Conservation (phyloP, 352 stramenopile species). For the Pythium plurisporium region DNA sequence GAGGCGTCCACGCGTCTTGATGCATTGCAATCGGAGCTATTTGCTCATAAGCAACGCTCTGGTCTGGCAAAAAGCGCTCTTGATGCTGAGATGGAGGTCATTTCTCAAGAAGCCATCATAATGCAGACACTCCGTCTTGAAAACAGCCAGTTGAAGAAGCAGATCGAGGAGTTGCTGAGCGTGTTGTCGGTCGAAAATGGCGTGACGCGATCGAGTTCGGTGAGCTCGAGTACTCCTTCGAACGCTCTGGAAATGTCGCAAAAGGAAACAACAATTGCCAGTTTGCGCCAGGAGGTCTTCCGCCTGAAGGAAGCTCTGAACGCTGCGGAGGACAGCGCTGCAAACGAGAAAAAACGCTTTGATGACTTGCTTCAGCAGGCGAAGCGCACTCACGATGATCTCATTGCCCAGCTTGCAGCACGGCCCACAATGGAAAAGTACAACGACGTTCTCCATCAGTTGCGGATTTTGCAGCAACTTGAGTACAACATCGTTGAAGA, state of each 20-base stretch:
- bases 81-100: slow-evolving; percentile 84
- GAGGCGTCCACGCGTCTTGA: slow-evolving; percentile 78
- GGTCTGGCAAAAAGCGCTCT: slow-evolving; percentile 55
- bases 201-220: too few relatives aligned
- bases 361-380: slow-evolving; percentile 31
- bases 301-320: slow-evolving; percentile 45
- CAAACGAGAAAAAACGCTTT: slow-evolving; percentile 27
- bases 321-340: slow-evolving; percentile 18
- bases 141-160: slow-evolving; percentile 79
- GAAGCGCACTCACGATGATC: slow-evolving; percentile 26
- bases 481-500: slow-evolving; percentile 86
- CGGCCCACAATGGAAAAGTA: slow-evolving; percentile 84
- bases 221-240: background rate
- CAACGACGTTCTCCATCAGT: slow-evolving; percentile 85
- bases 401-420: slow-evolving; percentile 35
- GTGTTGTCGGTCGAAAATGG: slow-evolving; percentile 13
- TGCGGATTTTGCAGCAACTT: slow-evolving; percentile 91
- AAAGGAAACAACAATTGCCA: slow-evolving; percentile 46
- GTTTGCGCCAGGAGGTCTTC: slow-evolving; percentile 55
- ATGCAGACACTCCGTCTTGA: slow-evolving; percentile 74
- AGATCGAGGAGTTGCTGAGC: slow-evolving; percentile 70
- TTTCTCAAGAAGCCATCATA: slow-evolving; percentile 82
- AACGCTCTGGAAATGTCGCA: slow-evolving; percentile 35
- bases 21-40: slow-evolving; percentile 90
- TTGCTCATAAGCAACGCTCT: slow-evolving; percentile 77